phyloP scores from a whole-genome alignment of 139 green algal genomes.

The Auxenochlorella pyrenoidosa region DNA sequence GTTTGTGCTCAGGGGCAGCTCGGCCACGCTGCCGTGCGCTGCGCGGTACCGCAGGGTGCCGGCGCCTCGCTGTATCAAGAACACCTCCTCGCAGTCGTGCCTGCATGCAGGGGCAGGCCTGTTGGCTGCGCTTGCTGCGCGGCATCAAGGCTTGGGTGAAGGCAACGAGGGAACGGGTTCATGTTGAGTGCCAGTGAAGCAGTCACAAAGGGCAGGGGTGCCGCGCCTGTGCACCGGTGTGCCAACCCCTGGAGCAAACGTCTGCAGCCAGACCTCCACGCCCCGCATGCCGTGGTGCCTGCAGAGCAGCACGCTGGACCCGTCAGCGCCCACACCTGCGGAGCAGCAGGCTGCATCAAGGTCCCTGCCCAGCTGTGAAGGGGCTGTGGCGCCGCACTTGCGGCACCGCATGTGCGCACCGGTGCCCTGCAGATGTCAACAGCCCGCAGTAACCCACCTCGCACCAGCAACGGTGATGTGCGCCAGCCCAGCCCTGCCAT shows the following conservation, averaged over 20 bases:
- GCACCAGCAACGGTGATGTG: slow-evolving; percentile 32
- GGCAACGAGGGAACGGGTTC: too few species aligned
- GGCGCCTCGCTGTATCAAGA: slow-evolving; percentile 3
- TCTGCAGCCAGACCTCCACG: slow-evolving; percentile 39
- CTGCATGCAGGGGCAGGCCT: neutral
- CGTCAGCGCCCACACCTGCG: too few species aligned
- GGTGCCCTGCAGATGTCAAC: too few species aligned
- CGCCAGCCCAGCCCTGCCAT: neutral
- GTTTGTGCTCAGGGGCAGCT: neutral
- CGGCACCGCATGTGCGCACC: too few species aligned
- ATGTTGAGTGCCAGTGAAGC: too few species aligned
- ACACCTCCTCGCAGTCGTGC: slow-evolving; percentile 17
- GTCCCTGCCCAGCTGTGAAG: too few species aligned
- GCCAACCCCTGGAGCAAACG: neutral
- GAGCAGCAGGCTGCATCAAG: too few species aligned
- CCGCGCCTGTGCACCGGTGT: slow-evolving; percentile 18
- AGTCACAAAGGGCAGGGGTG: too few species aligned
- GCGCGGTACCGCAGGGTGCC: neutral
- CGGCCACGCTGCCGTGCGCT: neutral
- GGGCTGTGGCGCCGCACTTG: too few species aligned
- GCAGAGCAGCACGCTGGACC: too few species aligned
- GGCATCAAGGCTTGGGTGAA: too few species aligned
- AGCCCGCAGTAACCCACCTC: neutral
- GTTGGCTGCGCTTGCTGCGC: too few species aligned
- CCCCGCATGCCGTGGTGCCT: slow-evolving; percentile 18